Evolutionary conservation across 257 asterid species (phyloP).

Genomic region (Penstemon barbatus): DNA sequence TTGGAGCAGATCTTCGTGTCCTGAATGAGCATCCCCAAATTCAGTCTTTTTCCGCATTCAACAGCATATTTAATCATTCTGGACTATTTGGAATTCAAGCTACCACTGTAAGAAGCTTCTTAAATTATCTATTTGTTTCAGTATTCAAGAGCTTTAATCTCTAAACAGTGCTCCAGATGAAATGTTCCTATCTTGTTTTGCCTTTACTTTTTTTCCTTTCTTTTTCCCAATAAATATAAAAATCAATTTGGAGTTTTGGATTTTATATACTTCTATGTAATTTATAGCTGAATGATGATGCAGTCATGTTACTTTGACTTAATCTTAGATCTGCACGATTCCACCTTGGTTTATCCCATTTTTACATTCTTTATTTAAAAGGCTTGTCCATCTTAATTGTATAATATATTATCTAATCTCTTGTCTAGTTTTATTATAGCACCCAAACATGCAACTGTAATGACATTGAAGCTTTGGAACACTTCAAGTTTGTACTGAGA

Average conservation of each 20-base stretch:
- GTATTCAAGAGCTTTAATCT: slow-evolving; percentile 19
- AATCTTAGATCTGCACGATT: too few relatives aligned
- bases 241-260: too few relatives aligned
- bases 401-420: background rate
- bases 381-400: background rate
- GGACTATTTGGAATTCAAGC: slow-evolving; percentile 85
- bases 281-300: too few relatives aligned
- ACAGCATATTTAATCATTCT: slow-evolving; percentile 58
- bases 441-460: background rate
- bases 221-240: too few relatives aligned
- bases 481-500: background rate
- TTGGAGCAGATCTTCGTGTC: slow-evolving; percentile 67
- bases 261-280: too few relatives aligned
- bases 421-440: background rate
- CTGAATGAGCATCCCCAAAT: slow-evolving; percentile 67
- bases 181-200: too few relatives aligned
- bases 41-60: slow-evolving; percentile 76
- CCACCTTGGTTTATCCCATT: too few relatives aligned
- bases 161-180: too few relatives aligned
- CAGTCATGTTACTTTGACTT: too few relatives aligned
- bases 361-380: too few relatives aligned
- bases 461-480: background rate
- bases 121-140: background rate
- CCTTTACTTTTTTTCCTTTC: too few relatives aligned
- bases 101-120: slow-evolving; percentile 56